These are phyloP conservation scores for Solanum dulcamara DNA, from an alignment of 257 asterid genomes.

Conservation along the genomic window DNA sequence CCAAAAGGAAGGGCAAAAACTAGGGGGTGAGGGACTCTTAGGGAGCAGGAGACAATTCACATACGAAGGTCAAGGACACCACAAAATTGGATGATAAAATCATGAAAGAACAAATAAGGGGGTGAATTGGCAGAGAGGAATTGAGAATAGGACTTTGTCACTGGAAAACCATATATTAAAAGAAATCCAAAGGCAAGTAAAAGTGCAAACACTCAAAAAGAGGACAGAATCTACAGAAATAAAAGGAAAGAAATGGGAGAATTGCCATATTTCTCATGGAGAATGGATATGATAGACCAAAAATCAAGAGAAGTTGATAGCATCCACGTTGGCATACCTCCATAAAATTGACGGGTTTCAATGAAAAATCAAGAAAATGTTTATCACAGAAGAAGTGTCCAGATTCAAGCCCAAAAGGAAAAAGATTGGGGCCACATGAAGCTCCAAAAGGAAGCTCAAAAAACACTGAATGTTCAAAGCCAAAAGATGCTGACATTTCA, in stretches of 20 bases:
- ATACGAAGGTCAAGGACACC: neutral
- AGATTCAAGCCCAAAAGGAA: no score
- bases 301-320: neutral
- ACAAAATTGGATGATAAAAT: neutral
- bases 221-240: neutral
- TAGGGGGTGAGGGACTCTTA: neutral
- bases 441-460: no score
- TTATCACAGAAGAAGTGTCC: no score
- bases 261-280: neutral
- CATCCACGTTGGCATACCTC: no score
- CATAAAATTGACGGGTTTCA: no score
- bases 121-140: neutral
- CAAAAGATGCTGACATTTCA: no score
- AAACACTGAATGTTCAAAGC: no score
- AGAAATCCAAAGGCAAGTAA: neutral
- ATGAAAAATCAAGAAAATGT: no score
- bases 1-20: neutral
- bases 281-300: neutral
- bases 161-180: neutral
- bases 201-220: neutral
- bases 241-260: neutral
- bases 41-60: neutral
- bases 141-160: neutral
- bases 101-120: neutral
- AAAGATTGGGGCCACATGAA: no score